Conservation (phyloP, 495 filamentous ascomycete genomes). For the Parathielavia hyrcaniae region DNA sequence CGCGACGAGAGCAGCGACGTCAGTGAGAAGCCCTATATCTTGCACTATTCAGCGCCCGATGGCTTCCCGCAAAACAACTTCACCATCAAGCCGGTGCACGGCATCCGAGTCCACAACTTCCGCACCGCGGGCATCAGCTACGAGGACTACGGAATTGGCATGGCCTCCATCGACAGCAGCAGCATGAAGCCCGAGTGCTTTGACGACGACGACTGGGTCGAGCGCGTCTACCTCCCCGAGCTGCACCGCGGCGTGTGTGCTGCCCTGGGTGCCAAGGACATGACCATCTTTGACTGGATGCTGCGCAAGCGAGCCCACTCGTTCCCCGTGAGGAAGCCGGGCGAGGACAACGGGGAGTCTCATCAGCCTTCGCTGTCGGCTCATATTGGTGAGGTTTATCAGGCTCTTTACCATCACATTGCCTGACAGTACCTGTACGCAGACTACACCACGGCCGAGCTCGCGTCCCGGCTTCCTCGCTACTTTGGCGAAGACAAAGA, state of each 20-base stretch:
- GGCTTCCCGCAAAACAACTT: neutral
- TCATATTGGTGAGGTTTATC: neutral
- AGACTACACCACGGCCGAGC: neutral
- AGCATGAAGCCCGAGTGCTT: neutral
- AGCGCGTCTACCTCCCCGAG: neutral
- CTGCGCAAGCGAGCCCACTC: neutral
- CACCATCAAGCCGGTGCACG: neutral
- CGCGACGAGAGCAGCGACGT: neutral
- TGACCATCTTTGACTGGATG: neutral
- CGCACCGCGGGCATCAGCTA: neutral
- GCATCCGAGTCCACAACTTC: neutral
- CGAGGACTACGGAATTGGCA: neutral
- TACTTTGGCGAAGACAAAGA: neutral
- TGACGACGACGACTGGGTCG: conserved; percentile 3
- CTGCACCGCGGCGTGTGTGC: neutral
- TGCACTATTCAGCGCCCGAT: neutral
- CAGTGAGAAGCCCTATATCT: neutral
- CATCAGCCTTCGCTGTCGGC: neutral
- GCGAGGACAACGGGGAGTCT: neutral
- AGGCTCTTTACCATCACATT: neutral
- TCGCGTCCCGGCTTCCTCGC: neutral
- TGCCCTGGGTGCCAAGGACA: neutral
- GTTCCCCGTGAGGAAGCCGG: neutral
- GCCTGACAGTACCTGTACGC: neutral
- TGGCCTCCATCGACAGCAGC: neutral